Percentiles rank a stretch among this genome's conserved stretches.
These are phyloP conservation scores for Capronia coronata DNA, from an alignment of 2,329 filamentous ascomycete species.

Conservation along the genomic window DNA sequence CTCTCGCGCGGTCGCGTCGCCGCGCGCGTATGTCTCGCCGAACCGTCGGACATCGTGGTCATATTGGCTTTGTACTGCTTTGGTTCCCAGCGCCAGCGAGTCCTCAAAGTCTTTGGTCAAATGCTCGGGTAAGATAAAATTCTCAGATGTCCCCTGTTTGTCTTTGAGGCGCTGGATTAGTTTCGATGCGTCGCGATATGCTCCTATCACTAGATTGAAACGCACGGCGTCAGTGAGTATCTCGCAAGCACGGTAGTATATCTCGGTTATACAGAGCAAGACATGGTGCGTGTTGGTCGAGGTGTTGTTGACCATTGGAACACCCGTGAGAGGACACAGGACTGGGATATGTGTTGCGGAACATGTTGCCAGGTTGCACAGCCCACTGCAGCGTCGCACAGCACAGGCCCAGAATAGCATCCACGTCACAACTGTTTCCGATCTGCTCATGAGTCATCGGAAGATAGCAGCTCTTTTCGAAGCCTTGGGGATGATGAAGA, in stretches of 20 bases:
- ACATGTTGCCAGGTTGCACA: too few relatives aligned
- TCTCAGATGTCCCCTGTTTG: constrained; percentile 21
- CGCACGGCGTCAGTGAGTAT: constrained; percentile 2
- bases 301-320: too few relatives aligned
- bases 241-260: too few relatives aligned
- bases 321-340: too few relatives aligned
- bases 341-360: too few relatives aligned
- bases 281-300: not conserved
- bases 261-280: too few relatives aligned
- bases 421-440: not conserved
- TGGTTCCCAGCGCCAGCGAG: constrained; percentile 33
- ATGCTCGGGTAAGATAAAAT: constrained; percentile 19
- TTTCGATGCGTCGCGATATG: constrained; percentile 31
- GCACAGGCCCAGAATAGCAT: constrained; percentile 4
- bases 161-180: constrained; percentile 30
- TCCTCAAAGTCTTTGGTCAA: constrained; percentile 31
- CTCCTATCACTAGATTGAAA: constrained; percentile 28
- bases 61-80: constrained; percentile 33
- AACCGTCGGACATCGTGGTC: constrained; percentile 32
- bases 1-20: constrained; percentile 35
- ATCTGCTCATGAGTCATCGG: too few relatives aligned
- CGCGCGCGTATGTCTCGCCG: constrained; percentile 33
- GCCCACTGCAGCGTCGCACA: not conserved
- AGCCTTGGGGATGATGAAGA: not conserved
- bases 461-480: not conserved